Base-by-base conservation (phyloP, 805 yeast genomes). In the Saturnispora gosingensis region DNA sequence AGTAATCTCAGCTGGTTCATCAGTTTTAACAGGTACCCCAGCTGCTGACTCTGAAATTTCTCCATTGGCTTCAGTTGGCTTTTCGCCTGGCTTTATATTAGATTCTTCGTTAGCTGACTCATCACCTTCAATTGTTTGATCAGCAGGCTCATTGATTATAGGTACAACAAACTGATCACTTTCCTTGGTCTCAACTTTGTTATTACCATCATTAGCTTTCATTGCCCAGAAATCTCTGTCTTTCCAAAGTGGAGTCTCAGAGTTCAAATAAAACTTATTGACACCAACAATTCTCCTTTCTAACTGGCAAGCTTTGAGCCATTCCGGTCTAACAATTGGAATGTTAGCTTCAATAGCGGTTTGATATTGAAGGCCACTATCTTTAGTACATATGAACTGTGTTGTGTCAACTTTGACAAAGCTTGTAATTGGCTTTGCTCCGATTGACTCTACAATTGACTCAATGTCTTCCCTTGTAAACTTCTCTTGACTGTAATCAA, bases 301-400 rank as follows among this genome's bases (percentile, higher is more conserved):
- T 43, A 76, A 67, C 60, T 87, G 95, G 71, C 98, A 93, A 0
- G 97, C 97, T 67, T 85, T 84, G 52, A 93, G 72, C 98, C 98
- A 93, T 65, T 93, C 97, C 0, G 99, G 98, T 66, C 96, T 78
- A 27, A 93, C 90, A 39, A 93, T 79, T 2, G 99, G 99, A 51
- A 93, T 88, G 63, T 89, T 93, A 71, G 81, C 78, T 49, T 84
- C 89, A 55, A 77, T 75, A 1, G 98, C 99, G 63, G 81, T 83
- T 55, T 81, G 74, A 70, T 79, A 85, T 16, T 82, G 75, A 48
- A 72, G 68, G n/a, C 88, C 88, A 42, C 72, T 71, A 46, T 82
- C 81, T 20, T 78, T 75, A 15, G 95, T 83, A 55, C 85, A 77
- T n/a, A 93, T 74, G 62, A 85, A 93, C 67, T 93, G 99, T 1